phyloP scores from a whole-genome alignment of 148 eudicot genomes.

The Limonium bicolor region DNA sequence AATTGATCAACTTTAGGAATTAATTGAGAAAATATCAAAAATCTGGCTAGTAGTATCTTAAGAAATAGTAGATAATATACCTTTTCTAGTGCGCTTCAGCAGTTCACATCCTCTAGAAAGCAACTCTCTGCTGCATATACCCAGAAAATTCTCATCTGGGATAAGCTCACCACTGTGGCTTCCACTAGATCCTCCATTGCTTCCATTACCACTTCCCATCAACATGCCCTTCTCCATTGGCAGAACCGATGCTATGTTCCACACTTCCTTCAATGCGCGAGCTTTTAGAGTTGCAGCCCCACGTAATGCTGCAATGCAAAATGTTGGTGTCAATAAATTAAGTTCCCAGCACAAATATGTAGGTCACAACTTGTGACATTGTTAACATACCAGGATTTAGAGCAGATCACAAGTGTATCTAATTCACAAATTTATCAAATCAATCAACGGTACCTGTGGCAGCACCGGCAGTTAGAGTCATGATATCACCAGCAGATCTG shows the following conservation, averaged over 20 bases:
- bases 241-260: constrained; percentile 74
- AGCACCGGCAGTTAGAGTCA: constrained; percentile 89
- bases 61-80: constrained; percentile 98
- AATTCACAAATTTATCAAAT: not conserved
- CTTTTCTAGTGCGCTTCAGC: constrained; percentile 79
- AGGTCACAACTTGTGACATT: not conserved
- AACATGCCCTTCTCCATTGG: constrained; percentile 53
- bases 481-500: constrained; percentile 72
- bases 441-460: constrained; percentile 50
- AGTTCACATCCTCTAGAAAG: constrained; percentile 77
- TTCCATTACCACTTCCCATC: constrained; percentile 8
- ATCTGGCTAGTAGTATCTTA: too few species aligned
- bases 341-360: not conserved
- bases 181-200: constrained; percentile 9
- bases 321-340: not conserved
- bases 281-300: constrained; percentile 89
- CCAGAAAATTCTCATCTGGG: constrained; percentile 71
- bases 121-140: constrained; percentile 61
- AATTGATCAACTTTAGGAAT: too few species aligned
- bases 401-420: too few species aligned
- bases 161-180: constrained; percentile 70
- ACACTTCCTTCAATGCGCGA: constrained; percentile 76
- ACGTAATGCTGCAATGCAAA: constrained; percentile 43
- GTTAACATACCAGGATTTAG: too few species aligned
- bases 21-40: too few species aligned